phyloP scores from a whole-genome alignment of 1,284 basidiomycete genomes.

The Takashimella koratensis region DNA sequence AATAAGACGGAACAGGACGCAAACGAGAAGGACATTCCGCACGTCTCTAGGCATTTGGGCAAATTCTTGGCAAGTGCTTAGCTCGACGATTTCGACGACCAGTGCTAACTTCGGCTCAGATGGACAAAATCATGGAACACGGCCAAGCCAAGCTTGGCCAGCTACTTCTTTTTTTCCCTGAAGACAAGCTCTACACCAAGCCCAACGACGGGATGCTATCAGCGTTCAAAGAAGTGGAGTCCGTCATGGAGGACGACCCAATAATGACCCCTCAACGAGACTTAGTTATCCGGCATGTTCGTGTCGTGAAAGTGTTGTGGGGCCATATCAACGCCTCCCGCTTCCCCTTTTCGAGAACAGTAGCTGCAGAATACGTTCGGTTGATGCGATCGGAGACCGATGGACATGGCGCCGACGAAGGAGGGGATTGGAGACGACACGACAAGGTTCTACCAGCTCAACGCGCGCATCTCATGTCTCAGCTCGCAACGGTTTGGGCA shows the following conservation, averaged over 20 bases:
- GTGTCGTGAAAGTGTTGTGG: neutral
- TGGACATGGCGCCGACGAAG: too few species aligned
- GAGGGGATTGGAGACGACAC: too few species aligned
- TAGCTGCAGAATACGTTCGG: neutral
- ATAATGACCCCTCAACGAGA: neutral
- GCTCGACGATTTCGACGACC: too few species aligned
- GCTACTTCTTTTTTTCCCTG: neutral
- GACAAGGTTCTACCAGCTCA: neutral
- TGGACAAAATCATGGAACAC: neutral
- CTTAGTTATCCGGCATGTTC: neutral
- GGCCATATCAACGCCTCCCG: neutral
- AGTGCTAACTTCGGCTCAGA: too few species aligned
- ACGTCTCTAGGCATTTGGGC: too few species aligned
- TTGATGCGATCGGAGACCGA: neutral
- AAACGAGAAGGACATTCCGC: slow-evolving; percentile 3
- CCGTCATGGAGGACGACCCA: neutral
- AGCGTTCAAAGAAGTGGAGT: neutral
- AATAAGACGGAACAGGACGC: slow-evolving; percentile 16
- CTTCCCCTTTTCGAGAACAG: neutral
- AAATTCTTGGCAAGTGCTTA: too few species aligned
- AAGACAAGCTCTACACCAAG: neutral
- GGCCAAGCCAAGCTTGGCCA: neutral
- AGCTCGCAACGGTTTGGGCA: neutral
- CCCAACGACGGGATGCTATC: neutral
- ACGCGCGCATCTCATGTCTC: neutral